phyloP scores from a whole-genome alignment of 768 basidiomycete genomes.

The Cystofilobasidium bisporidii region DNA sequence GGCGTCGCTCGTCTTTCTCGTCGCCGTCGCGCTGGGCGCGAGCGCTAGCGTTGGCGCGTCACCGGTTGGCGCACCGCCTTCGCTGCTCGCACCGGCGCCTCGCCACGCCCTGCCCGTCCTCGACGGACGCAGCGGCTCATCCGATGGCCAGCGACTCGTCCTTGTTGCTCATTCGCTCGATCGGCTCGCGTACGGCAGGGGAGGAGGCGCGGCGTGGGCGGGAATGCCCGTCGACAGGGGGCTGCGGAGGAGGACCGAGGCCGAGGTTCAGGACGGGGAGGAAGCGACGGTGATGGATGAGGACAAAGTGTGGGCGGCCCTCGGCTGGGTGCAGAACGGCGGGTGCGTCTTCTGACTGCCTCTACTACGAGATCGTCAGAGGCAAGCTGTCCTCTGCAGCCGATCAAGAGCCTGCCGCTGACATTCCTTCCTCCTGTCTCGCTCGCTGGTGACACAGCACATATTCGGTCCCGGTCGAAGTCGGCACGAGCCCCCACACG shows the following conservation, averaged over 20 bases:
- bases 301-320: background rate
- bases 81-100: conserved; percentile 8
- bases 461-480: conserved; percentile 14
- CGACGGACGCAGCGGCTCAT: no score
- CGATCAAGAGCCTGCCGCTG: no score
- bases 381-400: no score
- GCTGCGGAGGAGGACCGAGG: background rate
- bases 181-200: background rate
- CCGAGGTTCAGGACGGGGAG: no score
- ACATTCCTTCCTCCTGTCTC: no score
- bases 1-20: no score
- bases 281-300: background rate
- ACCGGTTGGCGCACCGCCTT: conserved; percentile 5
- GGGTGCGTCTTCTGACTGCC: conserved; percentile 1
- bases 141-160: no score
- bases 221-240: background rate
- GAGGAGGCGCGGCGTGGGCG: background rate
- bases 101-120: background rate
- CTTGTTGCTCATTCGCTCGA: background rate
- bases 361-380: no score
- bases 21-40: background rate
- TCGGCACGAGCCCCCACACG: conserved; percentile 13
- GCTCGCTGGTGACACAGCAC: no score
- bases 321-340: conserved; percentile 6
- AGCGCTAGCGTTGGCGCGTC: background rate